Conservation (phyloP, 208 protist genomes). For the Hexamita inflata region DNA sequence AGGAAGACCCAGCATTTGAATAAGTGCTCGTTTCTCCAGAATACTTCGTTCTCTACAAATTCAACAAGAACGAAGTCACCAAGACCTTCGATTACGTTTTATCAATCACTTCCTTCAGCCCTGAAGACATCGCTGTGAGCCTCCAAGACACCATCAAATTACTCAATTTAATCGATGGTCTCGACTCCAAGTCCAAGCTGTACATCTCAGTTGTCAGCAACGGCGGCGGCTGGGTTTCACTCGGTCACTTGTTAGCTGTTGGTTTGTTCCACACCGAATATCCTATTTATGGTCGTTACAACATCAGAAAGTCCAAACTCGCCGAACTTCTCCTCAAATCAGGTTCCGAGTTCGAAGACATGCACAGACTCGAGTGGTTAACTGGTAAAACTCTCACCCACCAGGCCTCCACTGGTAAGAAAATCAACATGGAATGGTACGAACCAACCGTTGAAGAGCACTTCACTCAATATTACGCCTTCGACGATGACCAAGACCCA, state of each 20-base stretch:
- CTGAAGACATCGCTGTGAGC: background rate
- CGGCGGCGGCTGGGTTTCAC: constrained; percentile 1
- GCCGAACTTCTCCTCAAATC: background rate
- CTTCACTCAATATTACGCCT: constrained; percentile 4
- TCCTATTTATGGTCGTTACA: constrained; percentile 21
- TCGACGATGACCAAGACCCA: constrained; percentile 6
- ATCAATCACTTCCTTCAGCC: constrained; percentile 3
- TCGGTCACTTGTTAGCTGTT: background rate
- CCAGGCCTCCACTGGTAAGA: background rate
- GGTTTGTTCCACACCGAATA: background rate
- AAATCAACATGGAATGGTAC: background rate
- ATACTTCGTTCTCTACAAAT: too few relatives aligned
- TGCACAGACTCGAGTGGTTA: background rate
- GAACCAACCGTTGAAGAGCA: too few relatives aligned
- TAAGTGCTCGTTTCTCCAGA: too few relatives aligned
- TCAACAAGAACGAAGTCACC: background rate
- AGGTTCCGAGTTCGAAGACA: background rate
- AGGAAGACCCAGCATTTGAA: too few relatives aligned
- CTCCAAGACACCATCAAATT: background rate
- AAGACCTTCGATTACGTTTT: background rate
- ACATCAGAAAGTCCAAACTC: background rate
- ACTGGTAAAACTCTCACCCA: background rate
- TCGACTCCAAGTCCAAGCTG: background rate
- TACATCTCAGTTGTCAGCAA: background rate
- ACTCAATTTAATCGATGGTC: background rate